These are phyloP conservation scores for Singerocomus inundabilis DNA, from an alignment of 1,284 basidiomycete genomes.

Conservation along the genomic window DNA sequence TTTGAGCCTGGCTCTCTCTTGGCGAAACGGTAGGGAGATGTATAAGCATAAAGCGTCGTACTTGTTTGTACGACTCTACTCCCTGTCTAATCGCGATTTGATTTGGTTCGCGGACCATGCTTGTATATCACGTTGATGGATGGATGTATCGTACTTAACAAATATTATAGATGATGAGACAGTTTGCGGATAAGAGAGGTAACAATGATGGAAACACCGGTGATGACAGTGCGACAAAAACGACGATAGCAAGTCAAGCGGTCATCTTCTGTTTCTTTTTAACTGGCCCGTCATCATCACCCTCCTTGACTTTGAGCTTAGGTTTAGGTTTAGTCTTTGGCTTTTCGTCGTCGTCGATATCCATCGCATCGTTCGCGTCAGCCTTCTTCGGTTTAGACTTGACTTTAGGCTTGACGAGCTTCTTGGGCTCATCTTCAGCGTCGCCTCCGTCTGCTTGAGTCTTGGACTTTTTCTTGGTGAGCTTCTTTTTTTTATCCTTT, in stretches of 20 bases:
- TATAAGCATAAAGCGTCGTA: constrained; percentile 17
- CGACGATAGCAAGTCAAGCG: constrained; percentile 18
- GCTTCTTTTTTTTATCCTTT: constrained; percentile 44
- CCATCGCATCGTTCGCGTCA: constrained; percentile 38
- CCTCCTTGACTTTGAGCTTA: constrained; percentile 42
- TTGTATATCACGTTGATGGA: constrained; percentile 17
- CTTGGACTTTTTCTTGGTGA: constrained; percentile 38
- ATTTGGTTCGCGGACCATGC: constrained; percentile 5
- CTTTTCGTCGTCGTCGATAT: constrained; percentile 39
- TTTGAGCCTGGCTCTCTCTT: constrained; percentile 73
- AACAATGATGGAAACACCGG: background rate
- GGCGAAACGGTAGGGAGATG: constrained; percentile 42
- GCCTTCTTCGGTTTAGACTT: constrained; percentile 43
- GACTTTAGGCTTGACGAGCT: constrained; percentile 40
- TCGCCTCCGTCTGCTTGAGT: constrained; percentile 35
- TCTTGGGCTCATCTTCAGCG: constrained; percentile 47
- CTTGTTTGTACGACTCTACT: background rate
- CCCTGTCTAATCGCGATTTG: constrained; percentile 3
- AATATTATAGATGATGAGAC: constrained; percentile 16
- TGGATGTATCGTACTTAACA: constrained; percentile 28
- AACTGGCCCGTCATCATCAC: constrained; percentile 54
- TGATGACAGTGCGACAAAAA: background rate
- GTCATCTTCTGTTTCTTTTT: constrained; percentile 70
- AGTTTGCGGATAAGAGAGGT: background rate
- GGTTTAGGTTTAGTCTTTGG: constrained; percentile 46